These are phyloP conservation scores for Rhodotorula glutinis DNA, from an alignment of 1,284 basidiomycete genomes.

Conservation along the genomic window DNA sequence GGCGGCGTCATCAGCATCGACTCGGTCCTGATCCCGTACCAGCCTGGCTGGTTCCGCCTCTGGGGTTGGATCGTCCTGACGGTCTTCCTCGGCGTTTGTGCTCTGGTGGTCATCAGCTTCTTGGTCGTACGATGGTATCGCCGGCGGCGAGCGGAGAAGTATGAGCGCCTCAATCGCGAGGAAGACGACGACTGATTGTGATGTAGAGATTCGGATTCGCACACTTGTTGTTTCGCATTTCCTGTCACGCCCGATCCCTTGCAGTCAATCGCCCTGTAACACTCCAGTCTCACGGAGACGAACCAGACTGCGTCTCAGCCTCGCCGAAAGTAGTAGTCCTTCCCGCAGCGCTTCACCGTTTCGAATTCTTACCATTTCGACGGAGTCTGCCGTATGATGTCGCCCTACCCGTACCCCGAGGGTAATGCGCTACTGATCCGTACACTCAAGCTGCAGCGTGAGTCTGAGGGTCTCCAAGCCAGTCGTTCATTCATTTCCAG, in stretches of 20 bases:
- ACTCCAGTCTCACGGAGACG: too few relatives aligned
- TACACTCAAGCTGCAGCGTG: slow-evolving; percentile 38
- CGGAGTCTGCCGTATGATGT: too few relatives aligned
- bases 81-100: slow-evolving; percentile 4
- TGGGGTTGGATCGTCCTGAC: slow-evolving; percentile 55
- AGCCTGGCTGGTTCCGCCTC: slow-evolving; percentile 70
- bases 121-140: slow-evolving; percentile 13
- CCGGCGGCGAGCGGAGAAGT: slow-evolving; percentile 12
- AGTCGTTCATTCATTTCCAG: neutral
- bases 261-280: too few relatives aligned
- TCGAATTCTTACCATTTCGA: too few relatives aligned
- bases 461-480: neutral
- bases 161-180: slow-evolving; percentile 20
- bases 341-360: too few relatives aligned
- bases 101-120: slow-evolving; percentile 15
- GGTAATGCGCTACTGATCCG: slow-evolving; percentile 41
- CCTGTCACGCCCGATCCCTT: too few relatives aligned
- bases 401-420: slow-evolving; percentile 12
- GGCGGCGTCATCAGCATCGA: slow-evolving; percentile 90
- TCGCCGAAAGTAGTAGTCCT: too few relatives aligned
- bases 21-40: slow-evolving; percentile 75
- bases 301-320: too few relatives aligned
- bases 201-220: too few relatives aligned
- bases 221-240: neutral
- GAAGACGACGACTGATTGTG: slow-evolving; percentile 23